Evolutionary conservation across 192 early-diverging fungal species (phyloP).

Genomic region (Backusella macrospora): DNA sequence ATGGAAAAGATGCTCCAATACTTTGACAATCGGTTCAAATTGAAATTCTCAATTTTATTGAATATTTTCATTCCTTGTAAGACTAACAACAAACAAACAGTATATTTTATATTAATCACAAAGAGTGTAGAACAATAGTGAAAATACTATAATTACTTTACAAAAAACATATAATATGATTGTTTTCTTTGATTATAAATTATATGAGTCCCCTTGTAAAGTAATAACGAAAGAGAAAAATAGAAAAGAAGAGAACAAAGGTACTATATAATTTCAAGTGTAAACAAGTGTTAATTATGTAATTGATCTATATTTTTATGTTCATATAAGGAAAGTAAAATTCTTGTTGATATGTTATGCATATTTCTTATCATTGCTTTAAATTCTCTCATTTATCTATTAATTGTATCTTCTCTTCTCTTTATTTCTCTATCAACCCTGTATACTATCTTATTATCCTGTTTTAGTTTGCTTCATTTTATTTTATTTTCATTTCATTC

Average conservation of each 20-base stretch:
- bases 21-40: not conserved
- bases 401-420: not conserved
- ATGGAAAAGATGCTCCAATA: not conserved
- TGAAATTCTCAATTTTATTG: not conserved
- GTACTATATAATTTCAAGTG: not conserved
- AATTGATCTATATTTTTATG: not conserved
- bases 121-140: not conserved
- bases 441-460: not conserved
- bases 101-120: not conserved
- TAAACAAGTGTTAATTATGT: not conserved
- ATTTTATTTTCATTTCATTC: not conserved
- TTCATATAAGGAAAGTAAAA: conserved; percentile 1
- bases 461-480: not conserved
- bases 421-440: not conserved
- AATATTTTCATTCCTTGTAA: not conserved
- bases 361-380: conserved; percentile 12
- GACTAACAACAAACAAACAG: not conserved
- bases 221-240: not conserved
- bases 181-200: not conserved
- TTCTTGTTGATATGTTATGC: not conserved
- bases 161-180: not conserved
- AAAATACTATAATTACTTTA: not conserved
- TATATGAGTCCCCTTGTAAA: not conserved
- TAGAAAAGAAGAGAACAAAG: no score
- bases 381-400: not conserved